phyloP scores from a whole-genome alignment of 129 eudicot species.

The Apium graveolens region DNA sequence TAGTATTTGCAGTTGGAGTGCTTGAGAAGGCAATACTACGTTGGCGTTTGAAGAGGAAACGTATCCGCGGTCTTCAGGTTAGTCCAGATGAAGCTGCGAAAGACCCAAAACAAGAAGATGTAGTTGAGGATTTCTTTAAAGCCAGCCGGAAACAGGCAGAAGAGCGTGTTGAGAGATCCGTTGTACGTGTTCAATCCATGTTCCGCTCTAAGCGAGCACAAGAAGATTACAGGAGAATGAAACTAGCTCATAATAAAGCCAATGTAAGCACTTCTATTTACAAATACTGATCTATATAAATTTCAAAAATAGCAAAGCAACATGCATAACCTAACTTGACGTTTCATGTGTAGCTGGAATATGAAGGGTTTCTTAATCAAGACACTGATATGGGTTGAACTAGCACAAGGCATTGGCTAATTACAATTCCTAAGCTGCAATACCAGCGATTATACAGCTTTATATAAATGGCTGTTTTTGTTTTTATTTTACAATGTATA shows the following conservation, averaged over 20 bases:
- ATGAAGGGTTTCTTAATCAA: constrained; percentile 48
- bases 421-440: not conserved
- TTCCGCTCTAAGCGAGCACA: constrained; percentile 86
- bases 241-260: constrained; percentile 52
- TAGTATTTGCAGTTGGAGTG: constrained; percentile 92
- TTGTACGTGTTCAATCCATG: constrained; percentile 88
- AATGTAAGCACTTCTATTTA: constrained; percentile 26
- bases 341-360: constrained; percentile 51
- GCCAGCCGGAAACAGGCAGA: constrained; percentile 93
- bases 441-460: not conserved
- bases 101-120: constrained; percentile 34
- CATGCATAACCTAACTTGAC: not conserved
- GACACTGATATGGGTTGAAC: constrained; percentile 35
- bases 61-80: constrained; percentile 72
- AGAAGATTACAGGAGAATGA: constrained; percentile 83
- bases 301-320: not conserved
- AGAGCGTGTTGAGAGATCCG: constrained; percentile 96
- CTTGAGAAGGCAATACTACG: constrained; percentile 84
- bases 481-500: constrained; percentile 9
- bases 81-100: constrained; percentile 14
- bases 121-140: constrained; percentile 64
- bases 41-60: constrained; percentile 84
- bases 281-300: not conserved
- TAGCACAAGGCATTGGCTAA: not conserved
- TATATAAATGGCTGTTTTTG: constrained; percentile 8